Evolutionary conservation across 495 filamentous ascomycete species (phyloP).

Genomic region (Usnea hakonensis): DNA sequence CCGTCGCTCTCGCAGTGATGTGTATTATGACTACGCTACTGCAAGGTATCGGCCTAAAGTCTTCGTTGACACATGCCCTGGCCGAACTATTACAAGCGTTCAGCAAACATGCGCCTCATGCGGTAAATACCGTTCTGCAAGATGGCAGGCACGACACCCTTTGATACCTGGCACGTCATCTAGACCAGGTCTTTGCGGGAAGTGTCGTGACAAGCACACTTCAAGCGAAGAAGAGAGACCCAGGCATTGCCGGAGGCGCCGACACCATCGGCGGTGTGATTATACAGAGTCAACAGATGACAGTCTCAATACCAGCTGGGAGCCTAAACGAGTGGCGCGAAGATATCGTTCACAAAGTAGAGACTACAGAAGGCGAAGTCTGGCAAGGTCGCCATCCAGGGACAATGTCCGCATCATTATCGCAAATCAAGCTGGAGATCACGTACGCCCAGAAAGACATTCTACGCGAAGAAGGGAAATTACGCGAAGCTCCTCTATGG

Average conservation of each 20-base stretch:
- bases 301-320: constrained; percentile 2
- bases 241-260: constrained; percentile 4
- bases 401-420: constrained; percentile 18
- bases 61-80: background rate
- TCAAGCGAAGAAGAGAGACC: constrained; percentile 21
- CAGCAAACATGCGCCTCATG: constrained; percentile 22
- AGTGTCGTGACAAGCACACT: constrained; percentile 19
- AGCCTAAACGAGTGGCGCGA: constrained; percentile 1
- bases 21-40: constrained; percentile 7
- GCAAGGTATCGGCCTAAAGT: constrained; percentile 7
- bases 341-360: background rate
- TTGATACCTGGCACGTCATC: constrained; percentile 15
- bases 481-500: constrained; percentile 7
- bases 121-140: constrained; percentile 23
- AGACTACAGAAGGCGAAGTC: background rate
- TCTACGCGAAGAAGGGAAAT: background rate
- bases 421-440: constrained; percentile 12
- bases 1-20: background rate
- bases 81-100: background rate
- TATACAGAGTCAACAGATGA: constrained; percentile 16
- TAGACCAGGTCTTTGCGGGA: constrained; percentile 18
- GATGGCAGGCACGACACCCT: constrained; percentile 19
- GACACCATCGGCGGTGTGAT: constrained; percentile 4
- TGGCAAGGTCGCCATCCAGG: constrained; percentile 12
- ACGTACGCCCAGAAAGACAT: background rate